These are phyloP conservation scores for Globisporangium barbulae DNA, from an alignment of 352 stramenopile species.

Conservation along the genomic window DNA sequence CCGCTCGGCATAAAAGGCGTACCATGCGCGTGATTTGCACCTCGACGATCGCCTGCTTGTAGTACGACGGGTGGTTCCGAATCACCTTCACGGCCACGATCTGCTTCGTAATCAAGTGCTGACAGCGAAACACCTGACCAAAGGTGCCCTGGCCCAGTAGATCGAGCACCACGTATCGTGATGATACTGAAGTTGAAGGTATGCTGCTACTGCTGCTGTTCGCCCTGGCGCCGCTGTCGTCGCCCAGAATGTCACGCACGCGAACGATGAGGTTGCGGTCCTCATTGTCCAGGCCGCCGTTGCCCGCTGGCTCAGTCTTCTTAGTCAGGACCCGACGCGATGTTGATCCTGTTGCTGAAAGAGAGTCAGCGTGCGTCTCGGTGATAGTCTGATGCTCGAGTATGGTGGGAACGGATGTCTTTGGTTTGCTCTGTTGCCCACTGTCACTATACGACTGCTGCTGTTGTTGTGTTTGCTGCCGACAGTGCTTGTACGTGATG, in stretches of 20 bases:
- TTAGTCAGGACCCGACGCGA: slow-evolving; percentile 36
- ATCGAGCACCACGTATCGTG: slow-evolving; percentile 88
- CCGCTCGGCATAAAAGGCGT: slow-evolving; percentile 42
- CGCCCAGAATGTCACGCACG: slow-evolving; percentile 33
- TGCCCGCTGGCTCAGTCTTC: slow-evolving; percentile 31
- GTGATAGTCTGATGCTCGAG: not conserved
- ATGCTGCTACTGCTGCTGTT: not conserved
- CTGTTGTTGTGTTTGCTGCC: not conserved
- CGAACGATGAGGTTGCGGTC: slow-evolving; percentile 51
- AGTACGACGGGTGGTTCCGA: slow-evolving; percentile 92
- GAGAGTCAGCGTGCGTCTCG: not conserved
- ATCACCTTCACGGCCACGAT: slow-evolving; percentile 97
- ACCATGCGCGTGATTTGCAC: slow-evolving; percentile 91
- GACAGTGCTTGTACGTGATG: slow-evolving; percentile 27
- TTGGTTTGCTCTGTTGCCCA: not conserved
- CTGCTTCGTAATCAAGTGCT: slow-evolving; percentile 47
- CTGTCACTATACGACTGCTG: not conserved
- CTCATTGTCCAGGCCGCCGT: slow-evolving; percentile 43
- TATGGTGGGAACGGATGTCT: not conserved
- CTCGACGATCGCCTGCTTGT: slow-evolving; percentile 92
- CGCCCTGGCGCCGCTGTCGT: not conserved
- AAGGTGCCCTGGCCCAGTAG: slow-evolving; percentile 90
- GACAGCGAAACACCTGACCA: slow-evolving; percentile 48
- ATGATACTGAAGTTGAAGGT: slow-evolving; percentile 8
- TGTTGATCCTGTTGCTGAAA: not conserved